A percentile compares a stretch with the other conserved stretches of the same genome.
Conservation (phyloP, 2,329 filamentous ascomycete species). For the Blastomyces percursus region DNA sequence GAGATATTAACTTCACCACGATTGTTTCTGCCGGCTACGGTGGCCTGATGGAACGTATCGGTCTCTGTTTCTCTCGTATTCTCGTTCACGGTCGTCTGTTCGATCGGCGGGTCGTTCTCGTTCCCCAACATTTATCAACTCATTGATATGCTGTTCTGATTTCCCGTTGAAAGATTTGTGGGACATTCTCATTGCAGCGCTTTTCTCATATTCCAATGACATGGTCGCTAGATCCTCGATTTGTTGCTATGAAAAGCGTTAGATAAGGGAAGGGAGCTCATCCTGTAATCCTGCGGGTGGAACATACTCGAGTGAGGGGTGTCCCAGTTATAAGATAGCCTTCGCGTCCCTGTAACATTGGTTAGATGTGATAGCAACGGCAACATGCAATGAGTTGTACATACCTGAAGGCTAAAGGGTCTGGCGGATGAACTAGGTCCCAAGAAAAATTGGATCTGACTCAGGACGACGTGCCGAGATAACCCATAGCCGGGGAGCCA, state of each 20-base stretch:
- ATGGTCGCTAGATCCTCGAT: slow-evolving; percentile 39
- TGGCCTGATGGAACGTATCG: slow-evolving; percentile 9
- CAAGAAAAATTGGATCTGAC: slow-evolving; percentile 40
- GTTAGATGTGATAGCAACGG: slow-evolving; percentile 16
- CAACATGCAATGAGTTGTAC: slow-evolving; percentile 5
- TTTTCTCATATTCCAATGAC: slow-evolving; percentile 39
- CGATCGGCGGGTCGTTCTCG: slow-evolving; percentile 12
- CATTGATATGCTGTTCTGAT: slow-evolving; percentile 34
- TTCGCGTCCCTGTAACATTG: slow-evolving; percentile 33
- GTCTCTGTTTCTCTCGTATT: slow-evolving; percentile 2
- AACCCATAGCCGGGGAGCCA: slow-evolving; percentile 40
- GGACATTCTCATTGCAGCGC: slow-evolving; percentile 37
- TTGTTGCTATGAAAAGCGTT: slow-evolving; percentile 31
- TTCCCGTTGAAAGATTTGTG: slow-evolving; percentile 14
- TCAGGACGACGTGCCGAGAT: slow-evolving; percentile 40
- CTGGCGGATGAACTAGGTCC: slow-evolving; percentile 38
- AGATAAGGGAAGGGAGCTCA: slow-evolving; percentile 6
- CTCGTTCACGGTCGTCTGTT: slow-evolving; percentile 6
- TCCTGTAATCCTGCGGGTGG: slow-evolving; percentile 8
- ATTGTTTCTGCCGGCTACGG: slow-evolving; percentile 10
- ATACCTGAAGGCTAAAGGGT: slow-evolving; percentile 40
- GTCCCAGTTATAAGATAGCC: slow-evolving; percentile 39
- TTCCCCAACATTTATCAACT: slow-evolving; percentile 28
- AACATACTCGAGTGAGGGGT: slow-evolving; percentile 36
- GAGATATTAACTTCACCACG: slow-evolving; percentile 11